Evolutionary conservation across 306 rosid species (phyloP).

Genomic region (Amphicarpaea edgeworthii): DNA sequence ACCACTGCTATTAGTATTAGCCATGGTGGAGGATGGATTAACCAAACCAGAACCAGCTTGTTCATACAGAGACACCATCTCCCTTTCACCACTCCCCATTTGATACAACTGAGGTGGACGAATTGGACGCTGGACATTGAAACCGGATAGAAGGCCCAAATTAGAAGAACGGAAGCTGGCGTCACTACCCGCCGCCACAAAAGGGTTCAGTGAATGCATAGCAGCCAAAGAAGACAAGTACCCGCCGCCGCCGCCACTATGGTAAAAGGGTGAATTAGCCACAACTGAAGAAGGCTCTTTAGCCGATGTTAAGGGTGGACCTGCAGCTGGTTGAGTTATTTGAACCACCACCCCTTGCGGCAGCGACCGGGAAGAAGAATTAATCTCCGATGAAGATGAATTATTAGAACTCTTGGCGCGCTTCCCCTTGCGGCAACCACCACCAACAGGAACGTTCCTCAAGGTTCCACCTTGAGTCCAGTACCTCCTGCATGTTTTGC

Average conservation of each 20-base stretch:
- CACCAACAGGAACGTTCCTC: slow-evolving; percentile 75
- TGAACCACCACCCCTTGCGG: not conserved
- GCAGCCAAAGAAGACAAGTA: slow-evolving; percentile 54
- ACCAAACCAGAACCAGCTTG: slow-evolving; percentile 41
- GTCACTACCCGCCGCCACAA: slow-evolving; percentile 15
- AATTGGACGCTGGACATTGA: slow-evolving; percentile 50
- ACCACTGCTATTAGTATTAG: not conserved
- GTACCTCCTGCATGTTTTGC: slow-evolving; percentile 68
- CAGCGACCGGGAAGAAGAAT: slow-evolving; percentile 30
- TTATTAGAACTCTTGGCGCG: slow-evolving; percentile 41
- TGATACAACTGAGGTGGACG: slow-evolving; percentile 43
- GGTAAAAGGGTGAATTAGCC: slow-evolving; percentile 46
- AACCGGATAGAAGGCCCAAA: slow-evolving; percentile 56
- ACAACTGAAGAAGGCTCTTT: slow-evolving; percentile 8
- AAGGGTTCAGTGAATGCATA: slow-evolving; percentile 47
- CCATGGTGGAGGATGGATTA: slow-evolving; percentile 39
- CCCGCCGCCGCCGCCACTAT: slow-evolving; percentile 49
- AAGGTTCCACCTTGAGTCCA: slow-evolving; percentile 82
- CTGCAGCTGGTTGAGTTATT: slow-evolving; percentile 26
- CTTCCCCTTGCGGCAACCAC: slow-evolving; percentile 65
- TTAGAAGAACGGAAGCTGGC: slow-evolving; percentile 46
- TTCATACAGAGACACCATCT: slow-evolving; percentile 23
- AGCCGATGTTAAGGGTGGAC: slow-evolving; percentile 33
- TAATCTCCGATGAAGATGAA: slow-evolving; percentile 31
- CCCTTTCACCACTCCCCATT: slow-evolving; percentile 45